A percentile compares a stretch with the other conserved stretches of the same genome.
phyloP scores from a whole-genome alignment of 345 rosid species.

The Brassica rapa region DNA sequence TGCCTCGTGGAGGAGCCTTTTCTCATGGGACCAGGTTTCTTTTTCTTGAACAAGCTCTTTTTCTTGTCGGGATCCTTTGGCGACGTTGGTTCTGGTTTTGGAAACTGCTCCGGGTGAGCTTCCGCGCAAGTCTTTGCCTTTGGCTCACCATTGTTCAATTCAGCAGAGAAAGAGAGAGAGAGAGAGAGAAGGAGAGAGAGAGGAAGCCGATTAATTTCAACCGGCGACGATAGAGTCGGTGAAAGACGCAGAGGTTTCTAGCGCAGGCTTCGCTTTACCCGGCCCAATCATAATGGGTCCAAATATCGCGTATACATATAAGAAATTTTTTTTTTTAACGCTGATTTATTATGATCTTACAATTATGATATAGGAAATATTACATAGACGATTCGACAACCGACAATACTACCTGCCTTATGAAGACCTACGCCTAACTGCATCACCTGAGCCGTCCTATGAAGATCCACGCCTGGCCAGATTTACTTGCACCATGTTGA shows the following conservation, averaged over 20 bases:
- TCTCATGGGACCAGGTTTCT: slow-evolving; percentile 47
- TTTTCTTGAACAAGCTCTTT: slow-evolving; percentile 63
- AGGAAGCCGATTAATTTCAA: background rate
- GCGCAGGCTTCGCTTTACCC: too few species aligned
- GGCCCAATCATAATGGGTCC: too few species aligned
- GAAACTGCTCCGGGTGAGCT: slow-evolving; percentile 68
- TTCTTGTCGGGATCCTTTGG: slow-evolving; percentile 65
- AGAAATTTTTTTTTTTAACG: too few species aligned
- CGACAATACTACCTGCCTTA: too few species aligned
- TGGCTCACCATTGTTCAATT: slow-evolving; percentile 60
- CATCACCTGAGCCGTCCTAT: too few species aligned
- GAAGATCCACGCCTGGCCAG: too few species aligned
- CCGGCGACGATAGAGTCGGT: slow-evolving; percentile 30
- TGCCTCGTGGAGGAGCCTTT: slow-evolving; percentile 52
- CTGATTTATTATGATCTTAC: too few species aligned
- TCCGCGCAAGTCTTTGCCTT: slow-evolving; percentile 77
- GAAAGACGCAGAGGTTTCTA: background rate
- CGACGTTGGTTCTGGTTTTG: slow-evolving; percentile 67
- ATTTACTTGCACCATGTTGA: too few species aligned
- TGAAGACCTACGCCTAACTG: too few species aligned
- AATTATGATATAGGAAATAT: too few species aligned
- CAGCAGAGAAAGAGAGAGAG: background rate
- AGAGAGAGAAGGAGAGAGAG: background rate
- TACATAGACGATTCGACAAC: too few species aligned
- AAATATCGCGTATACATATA: too few species aligned